Evolutionary conservation across 2,329 filamentous ascomycete species (phyloP), one percentile per base, ranked within the genome.

Genomic region (Chlorencoelia australis): DNA sequence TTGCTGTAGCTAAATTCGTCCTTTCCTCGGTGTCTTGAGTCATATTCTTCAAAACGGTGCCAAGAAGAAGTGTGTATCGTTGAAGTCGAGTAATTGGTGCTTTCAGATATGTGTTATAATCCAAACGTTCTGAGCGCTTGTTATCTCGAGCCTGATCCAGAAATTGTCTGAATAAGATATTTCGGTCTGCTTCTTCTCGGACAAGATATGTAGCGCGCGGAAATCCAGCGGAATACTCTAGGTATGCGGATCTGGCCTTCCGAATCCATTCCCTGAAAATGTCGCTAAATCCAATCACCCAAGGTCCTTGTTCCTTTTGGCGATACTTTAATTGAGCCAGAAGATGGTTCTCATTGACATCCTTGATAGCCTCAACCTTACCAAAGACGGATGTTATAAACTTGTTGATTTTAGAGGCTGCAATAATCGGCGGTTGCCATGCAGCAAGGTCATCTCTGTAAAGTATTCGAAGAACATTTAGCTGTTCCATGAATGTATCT

Each of bases 221-320:
- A 49, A 91, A 96, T 0, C 79, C 79, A 1, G 82, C 79, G 25
- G 89, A 89, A 58, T 96, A 98, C 40, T 94, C 87, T 42, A 95
- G 78, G 56, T 96, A 98, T 8, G 85, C 81, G 2, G 72, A 67
- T 58, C 81, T 86, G 20, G 91, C 91, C 59, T 95, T 96, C 45
- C 91, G 76, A 44, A 96, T 94, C 91, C 91, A 98, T 62, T 98
- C 91, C 40, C 91, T 72, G 67, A 98, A 96, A 33, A 98, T 85
- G 54, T 96, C 91, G 56, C 88, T 95, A 61, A 95, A 95, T 3
- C 91, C 91, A 9, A 75, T 69, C 40, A 98, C 80, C 78, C 87
- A 98, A 0, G 91, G 91, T 0, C 91, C 91, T 62, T 98, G 89
- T 56, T 96, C 91, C 53, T 91, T 83, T 58, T 98, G 91, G 17